Percentiles rank a stretch among this genome's conserved stretches.
Conservation (phyloP, 257 asterid genomes). For the Eustoma russellianum region DNA sequence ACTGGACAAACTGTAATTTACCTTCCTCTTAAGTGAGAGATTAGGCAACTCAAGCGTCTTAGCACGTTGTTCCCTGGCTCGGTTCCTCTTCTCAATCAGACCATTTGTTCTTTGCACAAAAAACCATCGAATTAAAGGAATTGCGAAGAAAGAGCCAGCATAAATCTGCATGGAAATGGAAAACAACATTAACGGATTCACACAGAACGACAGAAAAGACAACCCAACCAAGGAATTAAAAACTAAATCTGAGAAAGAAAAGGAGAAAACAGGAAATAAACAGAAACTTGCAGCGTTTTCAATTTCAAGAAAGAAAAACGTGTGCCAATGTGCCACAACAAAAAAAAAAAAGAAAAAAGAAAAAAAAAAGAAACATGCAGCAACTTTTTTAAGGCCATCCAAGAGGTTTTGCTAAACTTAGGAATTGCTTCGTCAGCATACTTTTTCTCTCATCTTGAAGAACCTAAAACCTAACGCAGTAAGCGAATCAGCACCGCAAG, state of each 20-base stretch:
- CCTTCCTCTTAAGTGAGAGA: constrained; percentile 74
- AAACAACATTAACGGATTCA: constrained; percentile 1
- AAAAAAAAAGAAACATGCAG: too few relatives aligned
- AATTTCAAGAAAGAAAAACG: not conserved
- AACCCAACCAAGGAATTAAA: too few relatives aligned
- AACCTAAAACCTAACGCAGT: too few relatives aligned
- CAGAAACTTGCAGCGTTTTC: not conserved
- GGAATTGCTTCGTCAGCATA: too few relatives aligned
- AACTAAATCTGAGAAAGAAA: too few relatives aligned
- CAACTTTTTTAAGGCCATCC: too few relatives aligned
- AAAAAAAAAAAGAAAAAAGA: too few relatives aligned
- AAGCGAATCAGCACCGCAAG: too few relatives aligned
- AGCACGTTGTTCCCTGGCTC: constrained; percentile 54
- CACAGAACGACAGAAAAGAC: not conserved
- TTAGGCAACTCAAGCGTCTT: constrained; percentile 72
- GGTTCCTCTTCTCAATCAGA: constrained; percentile 55
- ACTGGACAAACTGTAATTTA: constrained; percentile 13
- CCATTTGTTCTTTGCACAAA: constrained; percentile 53
- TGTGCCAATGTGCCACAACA: not conserved
- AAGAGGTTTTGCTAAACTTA: too few relatives aligned
- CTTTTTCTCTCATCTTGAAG: too few relatives aligned
- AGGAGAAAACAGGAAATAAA: not conserved
- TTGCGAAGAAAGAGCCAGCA: constrained; percentile 93
- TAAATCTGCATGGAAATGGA: constrained; percentile 53
- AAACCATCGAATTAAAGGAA: constrained; percentile 81